Conservation (phyloP, 1,139 yeast genomes). For the Lodderomyces jiufengensis region DNA sequence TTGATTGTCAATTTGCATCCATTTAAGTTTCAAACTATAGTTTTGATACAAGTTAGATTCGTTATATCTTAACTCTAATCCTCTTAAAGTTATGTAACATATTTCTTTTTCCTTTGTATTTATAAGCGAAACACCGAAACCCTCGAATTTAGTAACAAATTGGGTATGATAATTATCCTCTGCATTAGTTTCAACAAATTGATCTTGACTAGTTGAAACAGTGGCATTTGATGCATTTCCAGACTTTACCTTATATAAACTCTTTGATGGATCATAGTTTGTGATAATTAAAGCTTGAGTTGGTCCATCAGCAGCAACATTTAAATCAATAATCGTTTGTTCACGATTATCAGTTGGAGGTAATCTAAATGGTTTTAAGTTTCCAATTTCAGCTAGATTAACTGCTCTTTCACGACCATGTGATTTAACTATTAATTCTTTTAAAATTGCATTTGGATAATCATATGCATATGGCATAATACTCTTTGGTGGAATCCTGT, state of each 20-base stretch:
- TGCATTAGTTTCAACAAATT: constrained; percentile 62
- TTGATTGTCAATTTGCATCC: constrained; percentile 95
- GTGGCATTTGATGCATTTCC: constrained; percentile 22
- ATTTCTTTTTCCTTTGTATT: constrained; percentile 71
- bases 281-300: constrained; percentile 83
- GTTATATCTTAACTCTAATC: constrained; percentile 75
- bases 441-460: constrained; percentile 84
- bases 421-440: constrained; percentile 70
- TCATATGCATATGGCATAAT: constrained; percentile 99
- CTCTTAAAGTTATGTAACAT: constrained; percentile 75
- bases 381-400: constrained; percentile 90
- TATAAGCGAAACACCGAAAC: constrained; percentile 83
- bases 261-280: constrained; percentile 72
- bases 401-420: constrained; percentile 75
- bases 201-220: constrained; percentile 26
- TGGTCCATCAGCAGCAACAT: constrained; percentile 96
- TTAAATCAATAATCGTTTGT: constrained; percentile 66
- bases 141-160: constrained; percentile 69
- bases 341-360: constrained; percentile 47
- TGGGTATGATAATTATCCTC: constrained; percentile 67
- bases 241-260: constrained; percentile 62
- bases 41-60: constrained; percentile 85
- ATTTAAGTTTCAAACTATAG: constrained; percentile 74
- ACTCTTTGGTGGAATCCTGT: constrained; percentile 80
- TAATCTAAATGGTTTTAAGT: constrained; percentile 77